Conservation (phyloP, 129 eudicot species). For the Deinandra increscens region DNA sequence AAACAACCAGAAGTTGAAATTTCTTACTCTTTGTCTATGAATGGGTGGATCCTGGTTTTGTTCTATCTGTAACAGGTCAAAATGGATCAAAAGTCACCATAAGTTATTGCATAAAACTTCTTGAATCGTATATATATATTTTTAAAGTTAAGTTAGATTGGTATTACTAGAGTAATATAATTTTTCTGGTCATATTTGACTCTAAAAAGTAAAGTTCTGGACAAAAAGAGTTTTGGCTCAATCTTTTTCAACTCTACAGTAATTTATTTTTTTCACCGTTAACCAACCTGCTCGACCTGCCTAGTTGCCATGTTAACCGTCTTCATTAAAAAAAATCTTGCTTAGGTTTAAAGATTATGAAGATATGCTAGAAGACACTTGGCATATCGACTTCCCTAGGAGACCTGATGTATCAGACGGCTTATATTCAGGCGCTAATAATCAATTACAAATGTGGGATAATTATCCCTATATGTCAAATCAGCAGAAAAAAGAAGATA, state of each 20-base stretch:
- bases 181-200: background rate
- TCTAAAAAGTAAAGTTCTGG: background rate
- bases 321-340: background rate
- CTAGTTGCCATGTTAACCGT: slow-evolving; percentile 4
- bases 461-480: slow-evolving; percentile 55
- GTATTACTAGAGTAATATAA: background rate
- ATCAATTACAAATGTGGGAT: slow-evolving; percentile 82
- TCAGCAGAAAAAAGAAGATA: slow-evolving; percentile 80
- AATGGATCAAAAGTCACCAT: background rate
- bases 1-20: background rate
- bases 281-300: background rate
- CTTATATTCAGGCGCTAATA: slow-evolving; percentile 55
- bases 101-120: background rate
- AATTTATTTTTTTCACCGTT: background rate
- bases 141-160: background rate
- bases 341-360: slow-evolving; percentile 86
- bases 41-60: background rate
- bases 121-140: background rate
- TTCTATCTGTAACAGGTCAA: background rate
- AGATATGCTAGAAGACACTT: slow-evolving; percentile 94
- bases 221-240: background rate
- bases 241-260: background rate
- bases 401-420: slow-evolving; percentile 66
- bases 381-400: slow-evolving; percentile 70
- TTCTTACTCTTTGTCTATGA: background rate